phyloP scores from a whole-genome alignment of 2,329 filamentous ascomycete species.

The Neonectria sp. region DNA sequence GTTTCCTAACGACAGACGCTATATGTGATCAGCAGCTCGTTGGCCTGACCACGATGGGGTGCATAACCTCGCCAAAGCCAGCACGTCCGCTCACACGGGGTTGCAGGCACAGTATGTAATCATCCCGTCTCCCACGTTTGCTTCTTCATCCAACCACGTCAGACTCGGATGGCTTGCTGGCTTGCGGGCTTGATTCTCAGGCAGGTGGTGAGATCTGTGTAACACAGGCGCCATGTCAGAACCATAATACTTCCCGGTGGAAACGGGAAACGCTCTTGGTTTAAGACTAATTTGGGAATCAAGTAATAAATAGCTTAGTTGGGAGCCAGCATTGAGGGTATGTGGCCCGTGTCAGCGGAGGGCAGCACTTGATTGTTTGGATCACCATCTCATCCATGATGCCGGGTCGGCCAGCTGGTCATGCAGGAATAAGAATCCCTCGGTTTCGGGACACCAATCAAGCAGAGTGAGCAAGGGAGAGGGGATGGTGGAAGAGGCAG shows the following conservation, averaged over 20 bases:
- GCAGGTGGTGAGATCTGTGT: neutral
- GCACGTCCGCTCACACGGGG: neutral
- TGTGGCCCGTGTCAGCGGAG: neutral
- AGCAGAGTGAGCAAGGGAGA: neutral
- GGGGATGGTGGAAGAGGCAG: neutral
- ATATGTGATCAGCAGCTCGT: too few species aligned
- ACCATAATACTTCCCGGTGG: constrained; percentile 4
- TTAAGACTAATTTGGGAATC: neutral
- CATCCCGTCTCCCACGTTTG: neutral
- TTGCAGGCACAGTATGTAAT: too few species aligned
- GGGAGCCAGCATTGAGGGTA: neutral
- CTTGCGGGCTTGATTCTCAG: neutral
- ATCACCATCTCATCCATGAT: neutral
- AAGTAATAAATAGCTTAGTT: neutral
- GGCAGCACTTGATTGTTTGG: neutral
- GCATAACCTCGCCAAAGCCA: neutral
- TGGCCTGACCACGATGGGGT: neutral
- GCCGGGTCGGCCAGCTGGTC: neutral
- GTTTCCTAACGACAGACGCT: neutral
- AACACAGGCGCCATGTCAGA: neutral
- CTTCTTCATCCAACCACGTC: neutral
- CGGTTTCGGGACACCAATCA: neutral
- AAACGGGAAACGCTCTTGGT: neutral
- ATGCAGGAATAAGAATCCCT: constrained; percentile 4
- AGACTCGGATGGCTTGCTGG: neutral